A percentile compares a stretch with the other conserved stretches of the same genome.
These are phyloP conservation scores for Syzygium oleosum DNA, from an alignment of 345 rosid species.

Conservation along the genomic window DNA sequence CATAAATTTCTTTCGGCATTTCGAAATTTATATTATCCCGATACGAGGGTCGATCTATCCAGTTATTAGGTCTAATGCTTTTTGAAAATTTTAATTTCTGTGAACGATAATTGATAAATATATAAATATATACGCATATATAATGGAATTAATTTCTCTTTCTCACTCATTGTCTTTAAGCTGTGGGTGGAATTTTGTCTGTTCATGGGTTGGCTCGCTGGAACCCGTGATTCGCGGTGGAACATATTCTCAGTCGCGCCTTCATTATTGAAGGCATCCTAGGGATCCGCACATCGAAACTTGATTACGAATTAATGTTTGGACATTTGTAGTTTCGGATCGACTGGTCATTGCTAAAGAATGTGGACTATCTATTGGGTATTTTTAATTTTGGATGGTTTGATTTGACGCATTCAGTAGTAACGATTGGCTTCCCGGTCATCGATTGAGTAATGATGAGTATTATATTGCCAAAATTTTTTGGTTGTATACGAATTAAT, in stretches of 20 bases:
- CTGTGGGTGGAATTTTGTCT: not conserved
- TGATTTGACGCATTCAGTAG: rapidly evolving
- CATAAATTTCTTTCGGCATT: not conserved
- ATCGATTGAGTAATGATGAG: not conserved
- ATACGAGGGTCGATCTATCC: not conserved
- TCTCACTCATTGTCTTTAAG: not conserved
- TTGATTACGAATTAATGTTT: not conserved
- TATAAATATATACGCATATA: no score
- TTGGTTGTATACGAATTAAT: rapidly evolving
- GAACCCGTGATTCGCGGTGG: not conserved
- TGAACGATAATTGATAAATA: no score
- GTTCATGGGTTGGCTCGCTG: not conserved
- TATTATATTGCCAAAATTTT: rapidly evolving
- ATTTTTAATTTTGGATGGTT: not conserved
- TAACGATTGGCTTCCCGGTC: rapidly evolving
- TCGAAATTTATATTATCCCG: not conserved
- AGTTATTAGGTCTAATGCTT: not conserved
- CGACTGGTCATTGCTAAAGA: not conserved
- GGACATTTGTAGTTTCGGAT: not conserved
- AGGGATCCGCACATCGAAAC: not conserved
- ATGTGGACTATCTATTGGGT: rapidly evolving
- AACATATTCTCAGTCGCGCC: not conserved
- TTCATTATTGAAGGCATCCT: not conserved
- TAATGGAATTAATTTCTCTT: not conserved
- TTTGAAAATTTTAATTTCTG: not conserved